These are phyloP conservation scores for Chloris gayana DNA, from an alignment of 176 grass and related monocot species.

Conservation along the genomic window DNA sequence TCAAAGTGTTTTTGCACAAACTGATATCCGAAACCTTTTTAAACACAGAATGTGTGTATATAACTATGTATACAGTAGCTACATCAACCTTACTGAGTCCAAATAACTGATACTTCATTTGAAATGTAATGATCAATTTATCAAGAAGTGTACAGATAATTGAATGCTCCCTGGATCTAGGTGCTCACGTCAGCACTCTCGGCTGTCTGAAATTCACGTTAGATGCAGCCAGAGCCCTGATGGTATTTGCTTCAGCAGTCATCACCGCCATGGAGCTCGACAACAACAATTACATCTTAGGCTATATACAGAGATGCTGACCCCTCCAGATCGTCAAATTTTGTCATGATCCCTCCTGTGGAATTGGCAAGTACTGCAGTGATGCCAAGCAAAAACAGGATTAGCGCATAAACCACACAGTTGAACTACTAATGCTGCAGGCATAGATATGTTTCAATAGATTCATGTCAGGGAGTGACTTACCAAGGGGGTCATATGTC, in stretches of 20 bases:
- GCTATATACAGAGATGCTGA: conserved; percentile 14
- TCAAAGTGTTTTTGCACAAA: background rate
- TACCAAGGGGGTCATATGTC: conserved; percentile 61
- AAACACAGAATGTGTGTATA: background rate
- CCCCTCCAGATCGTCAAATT: conserved; percentile 7
- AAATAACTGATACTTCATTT: conserved; percentile 2
- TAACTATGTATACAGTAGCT: background rate
- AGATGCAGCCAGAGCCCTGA: background rate
- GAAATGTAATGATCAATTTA: background rate
- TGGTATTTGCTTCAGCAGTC: background rate
- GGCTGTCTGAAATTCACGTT: background rate
- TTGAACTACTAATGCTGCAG: background rate
- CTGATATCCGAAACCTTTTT: background rate
- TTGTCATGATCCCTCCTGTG: conserved; percentile 36
- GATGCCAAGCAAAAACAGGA: background rate
- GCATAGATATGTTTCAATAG: background rate
- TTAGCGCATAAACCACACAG: background rate
- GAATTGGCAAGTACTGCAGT: conserved; percentile 46
- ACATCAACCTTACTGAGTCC: background rate
- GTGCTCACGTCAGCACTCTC: background rate
- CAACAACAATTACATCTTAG: conserved; percentile 2
- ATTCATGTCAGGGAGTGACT: conserved; percentile 11
- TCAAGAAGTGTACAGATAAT: conserved; percentile 16
- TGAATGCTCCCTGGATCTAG: conserved; percentile 8
- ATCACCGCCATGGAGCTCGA: background rate